These are phyloP conservation scores for Lithocarpus polystachyus DNA, from an alignment of 306 rosid species.

Conservation along the genomic window DNA sequence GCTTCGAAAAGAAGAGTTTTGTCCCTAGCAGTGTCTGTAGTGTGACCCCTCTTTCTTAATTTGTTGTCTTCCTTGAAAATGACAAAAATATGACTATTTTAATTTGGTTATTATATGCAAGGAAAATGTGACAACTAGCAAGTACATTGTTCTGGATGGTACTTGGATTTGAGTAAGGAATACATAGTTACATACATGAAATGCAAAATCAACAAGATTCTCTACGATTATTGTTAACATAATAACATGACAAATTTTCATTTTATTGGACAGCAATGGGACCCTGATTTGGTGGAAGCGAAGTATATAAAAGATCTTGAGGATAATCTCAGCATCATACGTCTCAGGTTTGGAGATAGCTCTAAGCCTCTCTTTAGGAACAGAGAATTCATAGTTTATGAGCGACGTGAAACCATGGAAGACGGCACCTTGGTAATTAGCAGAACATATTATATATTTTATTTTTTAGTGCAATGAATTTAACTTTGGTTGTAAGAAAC, in stretches of 20 bases:
- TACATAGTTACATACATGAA: neutral
- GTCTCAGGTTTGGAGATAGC: constrained; percentile 75
- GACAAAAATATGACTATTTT: neutral
- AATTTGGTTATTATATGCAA: neutral
- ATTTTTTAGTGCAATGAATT: neutral
- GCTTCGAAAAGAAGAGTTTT: constrained; percentile 33
- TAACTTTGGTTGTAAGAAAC: neutral
- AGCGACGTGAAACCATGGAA: constrained; percentile 86
- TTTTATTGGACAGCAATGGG: constrained; percentile 82
- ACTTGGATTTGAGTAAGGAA: neutral
- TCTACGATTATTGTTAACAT: neutral
- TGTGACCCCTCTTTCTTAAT: constrained; percentile 4
- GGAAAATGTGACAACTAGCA: neutral
- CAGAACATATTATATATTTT: neutral
- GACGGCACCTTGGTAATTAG: constrained; percentile 77
- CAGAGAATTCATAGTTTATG: constrained; percentile 83
- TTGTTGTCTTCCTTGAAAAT: constrained; percentile 11
- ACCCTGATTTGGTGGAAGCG: constrained; percentile 83
- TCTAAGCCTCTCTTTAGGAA: constrained; percentile 79
- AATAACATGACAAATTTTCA: neutral
- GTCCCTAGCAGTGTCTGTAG: constrained; percentile 20
- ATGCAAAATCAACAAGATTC: neutral
- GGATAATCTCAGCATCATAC: constrained; percentile 75
- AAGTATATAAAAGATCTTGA: constrained; percentile 68
- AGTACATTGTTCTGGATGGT: neutral